Evolutionary conservation across 1,284 basidiomycete genomes (phyloP).

Genomic region (Vanrija sp.): DNA sequence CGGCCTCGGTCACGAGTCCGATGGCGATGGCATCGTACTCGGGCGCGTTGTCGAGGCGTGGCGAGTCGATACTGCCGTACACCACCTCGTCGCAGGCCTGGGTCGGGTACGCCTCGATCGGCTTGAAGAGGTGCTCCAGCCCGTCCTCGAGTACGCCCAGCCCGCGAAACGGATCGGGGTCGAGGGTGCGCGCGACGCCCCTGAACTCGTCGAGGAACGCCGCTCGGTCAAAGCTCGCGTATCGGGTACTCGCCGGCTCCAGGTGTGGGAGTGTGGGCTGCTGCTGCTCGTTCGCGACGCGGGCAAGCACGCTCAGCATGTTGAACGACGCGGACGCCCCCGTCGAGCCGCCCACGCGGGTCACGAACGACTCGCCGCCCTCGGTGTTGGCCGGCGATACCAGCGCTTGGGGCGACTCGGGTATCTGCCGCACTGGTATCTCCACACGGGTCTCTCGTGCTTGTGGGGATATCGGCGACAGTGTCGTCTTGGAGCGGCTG

Average conservation of each 20-base stretch:
- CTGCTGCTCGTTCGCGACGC: constrained; percentile 18
- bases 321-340: constrained; percentile 4
- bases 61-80: constrained; percentile 17
- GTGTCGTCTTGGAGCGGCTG: not conserved
- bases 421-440: no score
- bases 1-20: constrained; percentile 8
- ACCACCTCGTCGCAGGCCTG: constrained; percentile 14
- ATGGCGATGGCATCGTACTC: constrained; percentile 12
- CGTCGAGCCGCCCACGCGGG: not conserved
- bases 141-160: constrained; percentile 18
- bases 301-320: constrained; percentile 20
- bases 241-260: not conserved
- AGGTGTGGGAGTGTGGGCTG: not conserved
- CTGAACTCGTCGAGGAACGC: constrained; percentile 14
- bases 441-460: no score
- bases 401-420: not conserved
- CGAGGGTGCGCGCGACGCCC: constrained; percentile 10
- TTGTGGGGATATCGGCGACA: no score
- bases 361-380: not conserved
- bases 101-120: not conserved
- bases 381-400: not conserved
- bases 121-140: constrained; percentile 1
- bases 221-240: constrained; percentile 6
- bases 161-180: constrained; percentile 18
- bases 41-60: constrained; percentile 10